Conservation (phyloP, 805 yeast genomes). For the Starmerella vitae region DNA sequence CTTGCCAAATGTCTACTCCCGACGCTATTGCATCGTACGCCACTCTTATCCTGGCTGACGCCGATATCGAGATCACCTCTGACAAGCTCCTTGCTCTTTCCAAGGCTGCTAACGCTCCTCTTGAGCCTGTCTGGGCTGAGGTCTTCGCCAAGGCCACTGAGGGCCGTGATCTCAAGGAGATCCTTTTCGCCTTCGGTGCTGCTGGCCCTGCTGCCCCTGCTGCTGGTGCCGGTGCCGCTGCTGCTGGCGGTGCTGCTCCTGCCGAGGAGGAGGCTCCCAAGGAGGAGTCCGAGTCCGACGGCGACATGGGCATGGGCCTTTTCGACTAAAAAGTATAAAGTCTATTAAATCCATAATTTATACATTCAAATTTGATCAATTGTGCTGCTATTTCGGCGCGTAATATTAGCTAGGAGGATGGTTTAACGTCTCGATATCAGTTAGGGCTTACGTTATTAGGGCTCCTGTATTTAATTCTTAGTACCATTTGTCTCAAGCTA, state of each 20-base stretch:
- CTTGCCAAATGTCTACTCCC: conserved; percentile 47
- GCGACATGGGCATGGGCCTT: conserved; percentile 94
- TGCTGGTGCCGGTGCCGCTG: conserved; percentile 71
- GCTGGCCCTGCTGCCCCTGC: conserved; percentile 94
- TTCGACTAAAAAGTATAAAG: conserved; percentile 58
- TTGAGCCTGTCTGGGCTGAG: conserved; percentile 68
- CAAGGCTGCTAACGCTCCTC: conserved; percentile 45
- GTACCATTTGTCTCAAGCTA: too few relatives aligned
- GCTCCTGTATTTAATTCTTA: too few relatives aligned
- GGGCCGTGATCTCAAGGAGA: conserved; percentile 71
- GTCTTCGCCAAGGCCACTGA: conserved; percentile 75
- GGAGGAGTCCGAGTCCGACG: conserved; percentile 49
- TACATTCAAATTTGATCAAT: not conserved
- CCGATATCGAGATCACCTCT: conserved; percentile 72
- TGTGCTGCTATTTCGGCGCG: not conserved
- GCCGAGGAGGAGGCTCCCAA: conserved; percentile 56
- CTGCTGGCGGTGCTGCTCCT: conserved; percentile 45
- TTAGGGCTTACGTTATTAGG: conserved; percentile 1
- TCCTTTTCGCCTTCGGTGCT: conserved; percentile 48
- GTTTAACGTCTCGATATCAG: conserved; percentile 2
- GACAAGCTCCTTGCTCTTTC: conserved; percentile 64
- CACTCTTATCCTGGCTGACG: conserved; percentile 85
- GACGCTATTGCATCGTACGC: conserved; percentile 92
- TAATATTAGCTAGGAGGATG: too few relatives aligned
- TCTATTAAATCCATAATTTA: conserved; percentile 8